Conservation (phyloP, 345 rosid genomes). For the Combretum micranthum region DNA sequence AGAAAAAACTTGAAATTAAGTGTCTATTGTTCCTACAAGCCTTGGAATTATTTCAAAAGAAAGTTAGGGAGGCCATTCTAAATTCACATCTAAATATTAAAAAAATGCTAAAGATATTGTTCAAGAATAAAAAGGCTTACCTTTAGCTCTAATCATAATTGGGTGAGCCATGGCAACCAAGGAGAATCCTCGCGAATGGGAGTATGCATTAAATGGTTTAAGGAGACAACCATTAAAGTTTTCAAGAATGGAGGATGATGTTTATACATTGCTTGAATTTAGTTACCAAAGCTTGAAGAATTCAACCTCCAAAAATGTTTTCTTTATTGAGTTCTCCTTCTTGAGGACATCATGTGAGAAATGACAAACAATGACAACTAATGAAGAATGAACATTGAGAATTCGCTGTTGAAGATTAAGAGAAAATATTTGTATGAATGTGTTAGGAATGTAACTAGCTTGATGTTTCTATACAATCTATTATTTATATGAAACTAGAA, state of each 20-base stretch:
- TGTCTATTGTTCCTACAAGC: slow-evolving; percentile 7
- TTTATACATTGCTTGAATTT: not conserved
- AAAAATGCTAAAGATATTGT: slow-evolving; percentile 1
- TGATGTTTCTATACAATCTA: too few relatives aligned
- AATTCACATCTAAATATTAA: not conserved
- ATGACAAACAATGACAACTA: too few relatives aligned
- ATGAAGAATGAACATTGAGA: too few relatives aligned
- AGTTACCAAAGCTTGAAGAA: slow-evolving; percentile 2
- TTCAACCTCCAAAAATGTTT: slow-evolving; percentile 1
- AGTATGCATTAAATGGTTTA: not conserved
- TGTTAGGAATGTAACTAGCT: too few relatives aligned
- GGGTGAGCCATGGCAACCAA: slow-evolving; percentile 14
- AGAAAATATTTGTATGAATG: too few relatives aligned
- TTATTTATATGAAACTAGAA: too few relatives aligned
- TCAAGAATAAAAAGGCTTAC: slow-evolving; percentile 9
- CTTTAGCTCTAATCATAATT: slow-evolving; percentile 11
- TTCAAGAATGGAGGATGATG: not conserved
- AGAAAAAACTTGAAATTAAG: slow-evolving; percentile 5
- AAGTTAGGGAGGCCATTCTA: slow-evolving; percentile 10
- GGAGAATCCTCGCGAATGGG: slow-evolving; percentile 9
- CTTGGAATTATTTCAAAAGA: slow-evolving; percentile 12
- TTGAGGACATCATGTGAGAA: too few relatives aligned
- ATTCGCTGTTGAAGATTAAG: too few relatives aligned
- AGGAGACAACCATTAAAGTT: not conserved
- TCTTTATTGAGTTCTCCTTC: slow-evolving; percentile 15